Base-by-base conservation (phyloP, 306 rosid species). In the Parietaria judaica region DNA sequence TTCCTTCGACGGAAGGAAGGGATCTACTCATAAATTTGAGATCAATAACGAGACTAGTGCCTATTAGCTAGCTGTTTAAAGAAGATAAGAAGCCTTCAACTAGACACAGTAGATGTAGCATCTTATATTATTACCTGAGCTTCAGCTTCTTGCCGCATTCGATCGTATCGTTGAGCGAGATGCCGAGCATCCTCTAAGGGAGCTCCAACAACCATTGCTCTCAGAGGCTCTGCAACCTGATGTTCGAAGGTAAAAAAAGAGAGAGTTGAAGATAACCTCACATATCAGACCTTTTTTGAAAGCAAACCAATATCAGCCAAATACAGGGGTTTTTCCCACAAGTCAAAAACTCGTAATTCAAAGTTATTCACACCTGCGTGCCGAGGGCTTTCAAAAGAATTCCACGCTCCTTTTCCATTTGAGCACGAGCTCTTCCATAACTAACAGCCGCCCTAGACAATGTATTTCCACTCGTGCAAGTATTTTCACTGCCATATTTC, bases 171-270 rank as follows among this genome's bases (percentile, higher is more conserved):
- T 67, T 91, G 98, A 77, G 98, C 92, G 69, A 91, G 96, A 85
- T 88, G 95, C 60, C 98, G 81, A 58, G 98, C 98, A 77, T 91
- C 98, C 71, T 91, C 98, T 83, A 91, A 79, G 14, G 98, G 96
- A 65, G 98, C 95, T 64, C 98, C 98, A 70, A 82, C 76, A 60
- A 91, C 95, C 98, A 91, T 91, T 59, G 98, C 92, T 80, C 96
- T 83, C 69, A 91, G 75, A 68, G 98, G 98, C 82, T 91, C 98
- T 39, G 96, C 96, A 64, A 91, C 92, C 98, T 74, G 36, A 74
- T 12, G 37, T 74, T 70, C 76, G 66, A 45, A 41, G 45, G 45
- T 23, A 23, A 23, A 41, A 7, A 8, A 41, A 41, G 45, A 41
- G 9, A 41, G 9, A 0, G 45, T 41, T 5, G 9, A 41, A 41